A percentile compares a stretch with the other conserved stretches of the same genome.
Evolutionary conservation across 1,284 basidiomycete genomes (phyloP).

Genomic region (Boletus sp.): DNA sequence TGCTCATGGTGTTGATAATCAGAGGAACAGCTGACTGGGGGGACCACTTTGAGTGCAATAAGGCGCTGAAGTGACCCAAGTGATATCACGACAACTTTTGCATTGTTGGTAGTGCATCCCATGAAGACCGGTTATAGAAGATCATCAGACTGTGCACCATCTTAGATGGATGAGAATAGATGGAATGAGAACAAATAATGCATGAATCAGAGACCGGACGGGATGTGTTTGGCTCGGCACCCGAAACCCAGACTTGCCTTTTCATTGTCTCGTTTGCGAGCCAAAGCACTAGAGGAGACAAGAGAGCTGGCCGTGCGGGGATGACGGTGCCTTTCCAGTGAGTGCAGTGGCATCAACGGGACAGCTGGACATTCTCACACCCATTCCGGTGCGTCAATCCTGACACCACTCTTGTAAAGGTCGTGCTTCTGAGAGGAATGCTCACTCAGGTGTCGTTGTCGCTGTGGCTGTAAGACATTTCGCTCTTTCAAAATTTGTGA

Average conservation of each 20-base stretch:
- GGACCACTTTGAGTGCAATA: slow-evolving; percentile 85
- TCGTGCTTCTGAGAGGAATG: slow-evolving; percentile 2
- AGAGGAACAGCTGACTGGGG: slow-evolving; percentile 75
- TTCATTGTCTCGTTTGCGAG: no score
- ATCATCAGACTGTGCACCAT: slow-evolving; percentile 78
- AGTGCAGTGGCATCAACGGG: no score
- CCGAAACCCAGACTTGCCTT: no score
- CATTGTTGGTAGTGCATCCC: slow-evolving; percentile 91
- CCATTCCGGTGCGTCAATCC: slow-evolving; percentile 60
- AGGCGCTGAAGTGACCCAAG: slow-evolving; percentile 91
- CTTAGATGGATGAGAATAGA: slow-evolving; percentile 43
- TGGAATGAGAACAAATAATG: background rate
- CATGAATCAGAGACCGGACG: slow-evolving; percentile 29
- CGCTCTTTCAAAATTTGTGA: slow-evolving; percentile 5
- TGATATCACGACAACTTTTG: slow-evolving; percentile 92
- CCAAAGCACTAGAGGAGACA: no score
- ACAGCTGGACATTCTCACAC: no score
- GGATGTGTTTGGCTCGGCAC: no score
- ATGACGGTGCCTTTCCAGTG: no score
- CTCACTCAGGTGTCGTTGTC: slow-evolving; percentile 66
- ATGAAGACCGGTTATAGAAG: slow-evolving; percentile 91
- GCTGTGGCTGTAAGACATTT: slow-evolving; percentile 62
- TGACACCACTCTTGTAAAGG: background rate
- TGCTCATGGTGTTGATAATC: slow-evolving; percentile 81
- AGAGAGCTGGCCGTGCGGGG: no score